These are phyloP conservation scores for Cladosporium cucumerinum DNA, from an alignment of 2,329 filamentous ascomycete species.

Conservation along the genomic window DNA sequence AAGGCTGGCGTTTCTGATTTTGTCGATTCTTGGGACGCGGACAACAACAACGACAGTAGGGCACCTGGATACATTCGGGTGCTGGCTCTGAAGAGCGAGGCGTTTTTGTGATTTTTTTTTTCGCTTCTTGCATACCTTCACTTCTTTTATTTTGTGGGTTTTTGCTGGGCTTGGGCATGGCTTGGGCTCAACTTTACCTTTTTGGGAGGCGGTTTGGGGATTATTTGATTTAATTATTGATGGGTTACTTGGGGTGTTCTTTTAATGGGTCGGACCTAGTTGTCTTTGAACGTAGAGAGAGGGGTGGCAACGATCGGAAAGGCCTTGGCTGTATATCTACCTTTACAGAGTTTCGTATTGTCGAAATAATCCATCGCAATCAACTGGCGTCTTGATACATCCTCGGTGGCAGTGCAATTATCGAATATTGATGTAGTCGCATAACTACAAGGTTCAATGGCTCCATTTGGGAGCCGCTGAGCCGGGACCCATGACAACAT, in stretches of 20 bases:
- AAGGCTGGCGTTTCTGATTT: slow-evolving; percentile 15
- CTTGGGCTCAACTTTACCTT: background rate
- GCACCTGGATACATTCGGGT: slow-evolving; percentile 8
- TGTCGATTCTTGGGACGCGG: slow-evolving; percentile 3
- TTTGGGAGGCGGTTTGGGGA: slow-evolving; percentile 12
- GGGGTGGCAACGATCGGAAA: background rate
- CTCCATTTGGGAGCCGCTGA: too few species aligned
- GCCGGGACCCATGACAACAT: too few species aligned
- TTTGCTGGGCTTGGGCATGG: background rate
- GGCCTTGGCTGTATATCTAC: background rate
- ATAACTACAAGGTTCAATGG: too few species aligned
- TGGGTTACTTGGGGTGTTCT: slow-evolving; percentile 5
- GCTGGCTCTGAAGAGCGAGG: slow-evolving; percentile 14
- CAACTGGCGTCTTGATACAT: background rate
- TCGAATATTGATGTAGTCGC: too few species aligned
- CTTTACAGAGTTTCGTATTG: background rate
- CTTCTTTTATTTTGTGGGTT: slow-evolving; percentile 11
- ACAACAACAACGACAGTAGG: background rate
- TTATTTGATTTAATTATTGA: slow-evolving; percentile 11
- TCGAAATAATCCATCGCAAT: background rate
- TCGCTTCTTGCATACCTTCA: slow-evolving; percentile 5
- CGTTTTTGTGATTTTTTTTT: slow-evolving; percentile 13
- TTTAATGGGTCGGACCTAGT: background rate
- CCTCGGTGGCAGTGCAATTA: too few species aligned
- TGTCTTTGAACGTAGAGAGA: too few species aligned